Percentiles rank a stretch among this genome's conserved stretches.
These are phyloP conservation scores for Mrakia blollopis DNA, from an alignment of 768 basidiomycete genomes.

Conservation along the genomic window DNA sequence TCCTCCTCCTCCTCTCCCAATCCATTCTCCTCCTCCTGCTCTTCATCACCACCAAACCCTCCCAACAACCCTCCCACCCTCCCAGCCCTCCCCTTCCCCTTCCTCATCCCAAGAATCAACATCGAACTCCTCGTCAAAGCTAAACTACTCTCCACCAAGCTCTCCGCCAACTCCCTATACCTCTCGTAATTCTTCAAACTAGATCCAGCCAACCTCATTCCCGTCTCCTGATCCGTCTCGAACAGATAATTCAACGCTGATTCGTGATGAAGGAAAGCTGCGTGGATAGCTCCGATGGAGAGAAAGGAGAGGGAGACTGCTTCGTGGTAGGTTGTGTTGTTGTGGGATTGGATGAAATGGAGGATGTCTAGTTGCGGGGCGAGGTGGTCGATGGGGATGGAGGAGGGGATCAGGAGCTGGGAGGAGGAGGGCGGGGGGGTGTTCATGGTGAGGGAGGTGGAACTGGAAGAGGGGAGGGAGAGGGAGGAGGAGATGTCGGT, in stretches of 20 bases:
- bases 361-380: conserved; percentile 3
- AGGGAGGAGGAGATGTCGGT: neutral
- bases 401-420: neutral
- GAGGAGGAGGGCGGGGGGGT: neutral
- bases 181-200: neutral
- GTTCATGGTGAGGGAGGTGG: neutral
- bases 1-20: neutral
- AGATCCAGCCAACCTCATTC: too few species aligned
- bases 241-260: neutral
- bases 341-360: neutral
- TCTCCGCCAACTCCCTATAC: neutral
- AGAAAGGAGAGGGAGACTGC: conserved; percentile 13
- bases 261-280: conserved; percentile 4
- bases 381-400: conserved; percentile 9
- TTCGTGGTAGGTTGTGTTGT: neutral
- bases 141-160: neutral
- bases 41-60: neutral
- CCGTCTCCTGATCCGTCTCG: neutral
- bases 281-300: too few species aligned
- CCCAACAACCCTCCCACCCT: neutral
- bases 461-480: neutral
- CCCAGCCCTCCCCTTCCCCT: too few species aligned
- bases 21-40: neutral
- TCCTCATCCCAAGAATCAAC: neutral
- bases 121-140: conserved; percentile 10